Evolutionary conservation across 2,329 filamentous ascomycete genomes (phyloP).

Genomic region (Scedosporium dehoogii): DNA sequence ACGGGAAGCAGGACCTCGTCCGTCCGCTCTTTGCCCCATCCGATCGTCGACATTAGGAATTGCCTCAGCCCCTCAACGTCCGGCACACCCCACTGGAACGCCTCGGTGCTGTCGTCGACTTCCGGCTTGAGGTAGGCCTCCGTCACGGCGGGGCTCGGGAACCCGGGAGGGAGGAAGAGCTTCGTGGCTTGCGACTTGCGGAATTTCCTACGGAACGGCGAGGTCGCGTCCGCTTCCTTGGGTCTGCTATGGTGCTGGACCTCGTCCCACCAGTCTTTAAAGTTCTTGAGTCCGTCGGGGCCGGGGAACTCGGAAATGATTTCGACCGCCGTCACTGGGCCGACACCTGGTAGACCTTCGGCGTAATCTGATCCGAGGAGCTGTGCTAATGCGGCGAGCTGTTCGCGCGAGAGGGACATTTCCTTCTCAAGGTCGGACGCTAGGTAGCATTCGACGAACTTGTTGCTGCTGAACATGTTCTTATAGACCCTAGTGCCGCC

Average conservation of each 20-base stretch:
- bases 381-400: slow-evolving; percentile 83
- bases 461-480: slow-evolving; percentile 99
- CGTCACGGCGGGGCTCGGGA: slow-evolving; percentile 69
- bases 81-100: slow-evolving; percentile 92
- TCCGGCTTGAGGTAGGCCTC: slow-evolving; percentile 79
- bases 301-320: slow-evolving; percentile 82
- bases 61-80: slow-evolving; percentile 75
- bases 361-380: slow-evolving; percentile 92
- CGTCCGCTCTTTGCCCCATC: slow-evolving; percentile 83
- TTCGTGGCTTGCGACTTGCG: slow-evolving; percentile 69
- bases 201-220: slow-evolving; percentile 75
- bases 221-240: slow-evolving; percentile 49
- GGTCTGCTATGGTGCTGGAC: slow-evolving; percentile 61
- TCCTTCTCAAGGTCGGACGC: slow-evolving; percentile 76
- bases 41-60: slow-evolving; percentile 86
- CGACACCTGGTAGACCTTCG: slow-evolving; percentile 80
- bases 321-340: slow-evolving; percentile 89
- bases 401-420: slow-evolving; percentile 73
- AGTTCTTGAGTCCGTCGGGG: slow-evolving; percentile 53
- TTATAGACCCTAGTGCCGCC: slow-evolving; percentile 96
- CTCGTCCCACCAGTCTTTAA: slow-evolving; percentile 78
- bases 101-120: slow-evolving; percentile 67
- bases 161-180: slow-evolving; percentile 71
- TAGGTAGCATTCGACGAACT: slow-evolving; percentile 95
- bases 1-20: slow-evolving; percentile 95